Evolutionary conservation across 352 stramenopile species (phyloP), one percentile per base, ranked within the genome.

Genomic region (Aphanomyces euteiches): DNA sequence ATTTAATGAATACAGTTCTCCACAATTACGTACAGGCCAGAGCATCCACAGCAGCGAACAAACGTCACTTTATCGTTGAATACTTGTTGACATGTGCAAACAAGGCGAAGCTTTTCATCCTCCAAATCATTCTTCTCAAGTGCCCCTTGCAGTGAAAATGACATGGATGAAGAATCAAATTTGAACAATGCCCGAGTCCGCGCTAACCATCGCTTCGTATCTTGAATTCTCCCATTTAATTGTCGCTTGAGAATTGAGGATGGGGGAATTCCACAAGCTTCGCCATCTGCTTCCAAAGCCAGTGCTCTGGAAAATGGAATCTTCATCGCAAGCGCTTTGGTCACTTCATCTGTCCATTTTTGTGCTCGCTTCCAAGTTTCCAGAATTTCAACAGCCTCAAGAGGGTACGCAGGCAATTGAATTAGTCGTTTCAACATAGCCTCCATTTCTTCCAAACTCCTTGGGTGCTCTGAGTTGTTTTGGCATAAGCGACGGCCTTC

Each of bases 11-110:
- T 2, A 53, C 13, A 58, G 13, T 1, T 58, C 19, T 58, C 8
- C 7, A 61, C 36, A 41, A n/a, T 40, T 41, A 61, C 54, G 60
- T 88, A 92, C 59, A 85, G 74, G 0, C 68, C 67, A 6, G 77
- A 63, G 50, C 86, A 94, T 4, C 72, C 72, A 34, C 76, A 71
- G 63, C 86, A 94, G 17, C 76, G 67, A 19, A 89, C 66, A 28
- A 87, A 72, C 7, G 75, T 77, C 4, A 81, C 74, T n/a, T 78
- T 73, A 12, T 88, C 80, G 48, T 68, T 84, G 41, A 88, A 67
- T 19, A 90, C 76, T 63, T 94, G 87, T 15, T 90, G 73, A 47
- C 87, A 93, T 2, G 93, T 76, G 58, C 87, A 94, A 47, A 70
- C 47, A 4, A 70, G 64, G 15, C 47, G 43, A 7, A 36, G 21